Evolutionary conservation across 1,284 basidiomycete genomes (phyloP), one percentile per base, ranked within the genome.

Genomic region (Gomphus sp.): DNA sequence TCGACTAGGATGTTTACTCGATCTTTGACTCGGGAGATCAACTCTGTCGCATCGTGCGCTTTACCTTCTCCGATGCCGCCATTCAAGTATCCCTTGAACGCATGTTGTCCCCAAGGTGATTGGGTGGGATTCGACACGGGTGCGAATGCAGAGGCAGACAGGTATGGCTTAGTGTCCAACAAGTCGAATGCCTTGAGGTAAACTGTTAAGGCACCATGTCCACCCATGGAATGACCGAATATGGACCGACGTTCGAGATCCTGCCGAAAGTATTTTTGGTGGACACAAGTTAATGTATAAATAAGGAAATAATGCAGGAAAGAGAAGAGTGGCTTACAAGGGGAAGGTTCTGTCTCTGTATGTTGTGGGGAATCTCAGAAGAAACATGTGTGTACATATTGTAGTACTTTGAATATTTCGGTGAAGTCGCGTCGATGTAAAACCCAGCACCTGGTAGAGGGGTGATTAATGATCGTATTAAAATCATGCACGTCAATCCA

Each of bases 201-300:
- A 53, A 98, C 75, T 3, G 90, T 90, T 31, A 99, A 79, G 6
- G 97, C 94, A 18, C 96, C 97, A 70, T 98, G 94, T 1, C 96
- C 95, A 61, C 96, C 96, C 95, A 94, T 89, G 37, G 84, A 89
- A 70, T 95, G 92, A 34, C 92, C 93, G 67, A 91, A 87, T 67
- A 96, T 85, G 25, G 89, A 91, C 69, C 84, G 80, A 54, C 86
- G 80, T 52, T 73, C 78, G 64, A 82, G 76, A 69, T 92, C 87
- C 85, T 89, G 62, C 16, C 37, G 16, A 44, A n/a, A 6, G 14
- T 18, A 7, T 49, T 41, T 18, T 18, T 18, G 12, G 33, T 51
- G 31, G 60, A 10, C 22, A 34, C 44, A 37, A 11, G 5, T 14
- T 41, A 14, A 31, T 31, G 28, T 31, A 31, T 31, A 31, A 31